Base-by-base conservation (phyloP, 2,329 filamentous ascomycete species). In the Xylariaceae sp. region DNA sequence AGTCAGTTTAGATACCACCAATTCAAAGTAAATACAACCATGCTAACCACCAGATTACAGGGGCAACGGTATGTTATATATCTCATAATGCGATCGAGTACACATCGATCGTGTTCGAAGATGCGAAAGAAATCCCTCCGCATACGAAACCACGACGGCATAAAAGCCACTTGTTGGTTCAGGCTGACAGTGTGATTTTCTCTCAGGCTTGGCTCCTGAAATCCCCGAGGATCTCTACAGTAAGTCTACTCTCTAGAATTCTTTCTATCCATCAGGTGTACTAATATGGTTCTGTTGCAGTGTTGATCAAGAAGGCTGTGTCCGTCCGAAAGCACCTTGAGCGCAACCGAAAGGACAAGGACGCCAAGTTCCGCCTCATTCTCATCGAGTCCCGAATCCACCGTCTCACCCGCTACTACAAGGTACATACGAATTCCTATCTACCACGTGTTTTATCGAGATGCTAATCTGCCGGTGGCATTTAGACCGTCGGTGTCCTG, bases 301-400 rank as follows among this genome's bases (percentile, higher is more conserved):
- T 54, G 52, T 53, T 97, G 74, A 97, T 97, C 88, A 96, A 96
- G 88, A 98, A 98, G 90, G 91, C 91, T 65, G 91, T 96, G 65
- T 86, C 91, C 70, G 93, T 98, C 79, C 92, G 93, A 80, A 98
- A 98, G 88, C 94, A 98, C 79, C 89, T 98, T 63, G 90, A 96
- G 85, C 89, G 89, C 77, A 98, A 98, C 86, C 92, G 93, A 78
- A 98, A 98, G 85, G 93, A 98, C 83, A 95, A 90, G 82, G 93
- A 98, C 83, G 88, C 86, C 82, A 98, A 98, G 83, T 98, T 98
- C 88, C 92, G 93, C 71, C 88, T 98, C 61, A 98, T 98, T 92
- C 87, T 98, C 65, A 95, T 98, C 77, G 93, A 98, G 83, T 97
- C 93, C 72, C 89, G 94, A 77, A 97, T 98, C 77, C 93, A 98